A percentile compares a stretch with the other conserved stretches of the same genome.
These are phyloP conservation scores for Pontederia crassipes DNA, from an alignment of 176 grass and related monocot species.

Conservation along the genomic window DNA sequence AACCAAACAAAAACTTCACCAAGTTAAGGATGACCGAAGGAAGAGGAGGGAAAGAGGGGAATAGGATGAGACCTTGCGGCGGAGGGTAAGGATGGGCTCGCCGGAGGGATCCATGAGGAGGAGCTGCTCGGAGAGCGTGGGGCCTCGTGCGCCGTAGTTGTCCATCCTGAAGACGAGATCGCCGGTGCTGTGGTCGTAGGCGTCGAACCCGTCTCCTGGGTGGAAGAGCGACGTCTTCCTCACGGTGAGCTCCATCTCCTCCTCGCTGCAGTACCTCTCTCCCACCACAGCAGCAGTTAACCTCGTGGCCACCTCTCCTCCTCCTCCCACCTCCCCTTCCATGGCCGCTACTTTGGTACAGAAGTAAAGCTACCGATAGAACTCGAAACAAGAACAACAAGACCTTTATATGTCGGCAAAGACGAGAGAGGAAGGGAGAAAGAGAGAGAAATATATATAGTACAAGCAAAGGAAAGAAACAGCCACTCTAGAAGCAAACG, in stretches of 20 bases:
- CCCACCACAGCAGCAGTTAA: conserved; percentile 26
- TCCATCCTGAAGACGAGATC: conserved; percentile 71
- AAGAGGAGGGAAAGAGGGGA: not conserved
- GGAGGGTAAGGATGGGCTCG: conserved; percentile 51
- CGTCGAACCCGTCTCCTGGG: conserved; percentile 64
- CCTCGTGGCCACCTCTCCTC: too few species aligned
- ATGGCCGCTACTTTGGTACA: too few species aligned
- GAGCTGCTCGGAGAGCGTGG: conserved; percentile 43
- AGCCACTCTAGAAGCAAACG: too few species aligned
- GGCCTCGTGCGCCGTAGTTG: conserved; percentile 45
- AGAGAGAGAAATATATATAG: too few species aligned
- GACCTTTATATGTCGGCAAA: too few species aligned
- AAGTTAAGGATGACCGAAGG: not conserved
- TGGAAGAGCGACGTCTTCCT: conserved; percentile 84
- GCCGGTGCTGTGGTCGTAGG: conserved; percentile 79
- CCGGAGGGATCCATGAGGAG: conserved; percentile 53
- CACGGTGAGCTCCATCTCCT: conserved; percentile 81
- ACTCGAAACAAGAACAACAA: too few species aligned
- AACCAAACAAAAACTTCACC: not conserved
- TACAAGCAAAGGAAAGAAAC: too few species aligned
- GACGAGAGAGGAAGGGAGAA: too few species aligned
- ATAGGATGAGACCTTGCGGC: conserved; percentile 18
- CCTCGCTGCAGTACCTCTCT: conserved; percentile 46
- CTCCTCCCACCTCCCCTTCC: too few species aligned
- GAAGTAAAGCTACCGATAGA: too few species aligned